Evolutionary conservation across 306 rosid species (phyloP), one percentile per base, ranked within the genome.

Genomic region (Acacia melanoxylon): DNA sequence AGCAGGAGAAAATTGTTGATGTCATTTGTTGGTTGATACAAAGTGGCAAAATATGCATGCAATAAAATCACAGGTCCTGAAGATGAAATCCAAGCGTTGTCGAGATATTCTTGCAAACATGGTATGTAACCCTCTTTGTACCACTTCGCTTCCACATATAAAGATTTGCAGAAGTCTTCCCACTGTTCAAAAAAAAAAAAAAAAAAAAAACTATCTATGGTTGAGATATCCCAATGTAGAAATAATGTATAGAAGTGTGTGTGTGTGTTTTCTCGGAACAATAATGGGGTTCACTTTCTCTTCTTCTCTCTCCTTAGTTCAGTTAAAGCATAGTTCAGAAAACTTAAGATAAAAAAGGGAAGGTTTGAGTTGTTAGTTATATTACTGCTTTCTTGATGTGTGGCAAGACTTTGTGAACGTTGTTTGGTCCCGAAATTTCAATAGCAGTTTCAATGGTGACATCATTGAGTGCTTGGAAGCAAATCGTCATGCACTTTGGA

Each of bases 101-200:
- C 75, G 33, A 91, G 48, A 76, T 91, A 89, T 82, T 91, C 91
- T 75, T 91, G 61, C 69, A 88, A 25, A 8, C 91, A 59, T 44
- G 95, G 95, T 33, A 70, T 78, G 46, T 92, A 67, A 33, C 86
- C 85, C 65, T 41, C 61, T 44, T 63, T 80, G 65, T 82, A 78
- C 97, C 97, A 90, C 83, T 87, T 83, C 62, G 97, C 97, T 83
- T 92, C 97, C 83, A 79, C 74, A 16, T 76, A 82, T 62, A 92
- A 74, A 54, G 92, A 83, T 54, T 88, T 88, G 75, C 89, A 87
- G 63, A 88, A 90, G 40, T 86, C 94, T 78, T 17, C 75, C 97
- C 94, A 90, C 97, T 91, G 40, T 35, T 5, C 4, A 31, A 31
- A 31, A 31, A 31, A 29, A 4, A 15, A 13, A 48, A 48, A 48